These are phyloP conservation scores for Cladosporium sphaerospermum DNA, from an alignment of 2,329 filamentous ascomycete species.

Conservation along the genomic window DNA sequence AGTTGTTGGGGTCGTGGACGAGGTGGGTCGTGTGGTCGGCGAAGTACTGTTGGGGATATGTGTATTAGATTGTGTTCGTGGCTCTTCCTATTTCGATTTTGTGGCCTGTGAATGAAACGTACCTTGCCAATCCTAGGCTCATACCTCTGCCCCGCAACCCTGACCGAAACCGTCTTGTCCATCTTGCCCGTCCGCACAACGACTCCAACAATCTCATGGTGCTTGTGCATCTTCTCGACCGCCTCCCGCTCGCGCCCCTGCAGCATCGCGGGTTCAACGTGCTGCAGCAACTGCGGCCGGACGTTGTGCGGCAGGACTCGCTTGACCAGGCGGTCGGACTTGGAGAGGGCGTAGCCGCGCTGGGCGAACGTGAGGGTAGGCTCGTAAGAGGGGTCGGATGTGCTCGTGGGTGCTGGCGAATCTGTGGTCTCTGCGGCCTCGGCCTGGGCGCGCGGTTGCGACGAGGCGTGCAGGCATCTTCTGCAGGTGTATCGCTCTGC, in stretches of 20 bases:
- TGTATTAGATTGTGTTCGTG: not conserved
- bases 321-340: slow-evolving; percentile 21
- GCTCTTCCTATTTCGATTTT: not conserved
- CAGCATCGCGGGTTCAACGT: slow-evolving; percentile 17
- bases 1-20: slow-evolving; percentile 72
- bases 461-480: slow-evolving; percentile 27
- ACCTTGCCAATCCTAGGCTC: slow-evolving; percentile 70
- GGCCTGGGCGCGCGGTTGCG: slow-evolving; percentile 14
- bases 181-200: slow-evolving; percentile 73
- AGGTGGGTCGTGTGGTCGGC: slow-evolving; percentile 59
- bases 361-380: slow-evolving; percentile 16
- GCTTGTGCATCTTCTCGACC: slow-evolving; percentile 18
- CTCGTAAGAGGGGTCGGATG: slow-evolving; percentile 14
- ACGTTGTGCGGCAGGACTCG: slow-evolving; percentile 19
- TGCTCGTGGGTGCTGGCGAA: not conserved
- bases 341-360: slow-evolving; percentile 16
- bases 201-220: slow-evolving; percentile 47
- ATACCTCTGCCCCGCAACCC: slow-evolving; percentile 65
- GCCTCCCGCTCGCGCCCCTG: slow-evolving; percentile 21
- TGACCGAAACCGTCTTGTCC: slow-evolving; percentile 73
- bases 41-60: slow-evolving; percentile 49
- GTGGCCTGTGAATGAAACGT: slow-evolving; percentile 15
- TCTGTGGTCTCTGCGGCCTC: slow-evolving; percentile 9
- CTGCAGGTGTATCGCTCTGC: slow-evolving; percentile 26
- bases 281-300: slow-evolving; percentile 20